Conservation (phyloP, 2,329 filamentous ascomycete species). For the Didymosphaeria variabile region DNA sequence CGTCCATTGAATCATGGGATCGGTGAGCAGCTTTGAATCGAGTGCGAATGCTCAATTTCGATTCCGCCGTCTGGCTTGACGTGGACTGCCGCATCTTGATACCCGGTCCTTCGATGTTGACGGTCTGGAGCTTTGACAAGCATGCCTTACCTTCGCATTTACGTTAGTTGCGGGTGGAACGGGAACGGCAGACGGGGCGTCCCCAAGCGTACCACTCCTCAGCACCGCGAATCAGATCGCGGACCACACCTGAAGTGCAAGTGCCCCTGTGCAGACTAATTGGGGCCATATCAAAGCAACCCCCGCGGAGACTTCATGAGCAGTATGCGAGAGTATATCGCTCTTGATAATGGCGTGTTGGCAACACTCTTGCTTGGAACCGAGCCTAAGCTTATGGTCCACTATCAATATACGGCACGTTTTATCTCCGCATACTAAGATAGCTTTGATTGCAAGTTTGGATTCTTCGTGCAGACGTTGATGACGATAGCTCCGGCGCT, state of each 20-base stretch:
- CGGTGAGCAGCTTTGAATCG: not conserved
- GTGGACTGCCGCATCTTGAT: not conserved
- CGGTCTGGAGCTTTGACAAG: not conserved
- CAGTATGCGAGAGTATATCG: no score
- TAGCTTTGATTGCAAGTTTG: not conserved
- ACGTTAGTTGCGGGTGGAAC: slow-evolving; percentile 3
- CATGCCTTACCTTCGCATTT: slow-evolving; percentile 8
- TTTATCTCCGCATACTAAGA: not conserved
- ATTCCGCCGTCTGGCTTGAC: not conserved
- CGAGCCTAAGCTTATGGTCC: not conserved
- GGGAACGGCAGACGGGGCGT: slow-evolving; percentile 1
- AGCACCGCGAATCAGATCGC: not conserved
- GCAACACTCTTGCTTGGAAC: not conserved
- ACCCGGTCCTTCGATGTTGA: not conserved
- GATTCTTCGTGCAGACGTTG: not conserved
- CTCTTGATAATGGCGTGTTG: not conserved
- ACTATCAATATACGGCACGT: not conserved
- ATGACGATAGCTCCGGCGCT: slow-evolving; percentile 4
- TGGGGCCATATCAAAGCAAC: not conserved
- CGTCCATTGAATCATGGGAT: not conserved
- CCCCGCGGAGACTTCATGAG: not conserved
- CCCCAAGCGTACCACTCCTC: slow-evolving; percentile 6
- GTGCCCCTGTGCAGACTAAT: not conserved
- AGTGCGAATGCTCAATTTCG: not conserved
- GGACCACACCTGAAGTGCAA: not conserved